A percentile compares a stretch with the other conserved stretches of the same genome.
phyloP scores from a whole-genome alignment of 2,329 filamentous ascomycete genomes.

The Exserohilum rostratum region DNA sequence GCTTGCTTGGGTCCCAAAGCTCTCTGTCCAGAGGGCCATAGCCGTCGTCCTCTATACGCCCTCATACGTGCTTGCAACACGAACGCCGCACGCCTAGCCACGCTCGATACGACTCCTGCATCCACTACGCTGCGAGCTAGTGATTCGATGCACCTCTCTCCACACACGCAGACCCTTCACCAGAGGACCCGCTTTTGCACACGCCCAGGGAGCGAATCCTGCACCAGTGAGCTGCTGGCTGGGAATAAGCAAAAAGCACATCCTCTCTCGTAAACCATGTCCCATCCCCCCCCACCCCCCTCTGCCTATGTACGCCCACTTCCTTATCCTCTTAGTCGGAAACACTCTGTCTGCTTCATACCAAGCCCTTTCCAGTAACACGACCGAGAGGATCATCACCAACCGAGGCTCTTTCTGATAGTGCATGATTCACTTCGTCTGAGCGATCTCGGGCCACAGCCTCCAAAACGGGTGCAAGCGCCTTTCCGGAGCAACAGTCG shows the following conservation, averaged over 20 bases:
- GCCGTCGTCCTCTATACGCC: neutral
- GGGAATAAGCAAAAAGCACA: slow-evolving; percentile 10
- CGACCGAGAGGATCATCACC: slow-evolving; percentile 5
- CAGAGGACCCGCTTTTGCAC: slow-evolving; percentile 4
- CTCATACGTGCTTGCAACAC: slow-evolving; percentile 4
- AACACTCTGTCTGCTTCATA: slow-evolving; percentile 19
- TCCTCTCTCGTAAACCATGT: neutral
- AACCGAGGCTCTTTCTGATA: slow-evolving; percentile 4
- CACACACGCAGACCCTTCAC: slow-evolving; percentile 9
- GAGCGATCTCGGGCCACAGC: slow-evolving; percentile 19
- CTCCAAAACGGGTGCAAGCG: slow-evolving; percentile 14
- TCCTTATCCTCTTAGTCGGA: slow-evolving; percentile 6
- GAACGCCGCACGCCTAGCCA: slow-evolving; percentile 2
- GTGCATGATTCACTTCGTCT: slow-evolving; percentile 13
- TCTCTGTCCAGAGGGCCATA: too few relatives aligned
- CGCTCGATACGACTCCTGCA: slow-evolving; percentile 10
- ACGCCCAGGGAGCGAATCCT: slow-evolving; percentile 8
- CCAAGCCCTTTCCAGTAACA: slow-evolving; percentile 7
- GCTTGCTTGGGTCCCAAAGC: neutral
- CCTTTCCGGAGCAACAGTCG: slow-evolving; percentile 22
- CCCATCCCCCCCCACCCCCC: too few relatives aligned
- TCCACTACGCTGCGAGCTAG: slow-evolving; percentile 17
- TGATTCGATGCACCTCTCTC: slow-evolving; percentile 13
- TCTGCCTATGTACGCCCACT: neutral
- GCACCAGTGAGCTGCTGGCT: neutral